Conservation (phyloP, 306 rosid species). For the Prinsepia uniflora region DNA sequence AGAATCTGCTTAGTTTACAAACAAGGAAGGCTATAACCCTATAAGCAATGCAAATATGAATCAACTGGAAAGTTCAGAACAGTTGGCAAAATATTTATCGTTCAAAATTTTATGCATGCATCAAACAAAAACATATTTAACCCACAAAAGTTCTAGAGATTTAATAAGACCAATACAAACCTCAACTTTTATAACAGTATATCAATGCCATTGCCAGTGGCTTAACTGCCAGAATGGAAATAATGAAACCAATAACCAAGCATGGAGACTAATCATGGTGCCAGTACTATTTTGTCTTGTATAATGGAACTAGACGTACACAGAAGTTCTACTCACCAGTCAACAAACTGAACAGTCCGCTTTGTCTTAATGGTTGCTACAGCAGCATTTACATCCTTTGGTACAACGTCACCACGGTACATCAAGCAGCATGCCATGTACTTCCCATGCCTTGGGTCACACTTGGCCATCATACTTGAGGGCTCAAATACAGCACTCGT, state of each 20-base stretch:
- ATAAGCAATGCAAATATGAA: no score
- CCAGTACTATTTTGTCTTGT: neutral
- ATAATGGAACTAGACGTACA: neutral
- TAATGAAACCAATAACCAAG: neutral
- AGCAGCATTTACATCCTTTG: conserved; percentile 66
- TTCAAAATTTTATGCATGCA: neutral
- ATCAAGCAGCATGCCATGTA: conserved; percentile 84
- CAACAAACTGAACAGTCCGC: conserved; percentile 69
- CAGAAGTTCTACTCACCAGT: conserved; percentile 42
- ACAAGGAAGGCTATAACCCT: neutral
- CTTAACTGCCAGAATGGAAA: neutral
- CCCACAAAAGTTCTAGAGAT: neutral
- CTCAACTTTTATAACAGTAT: neutral
- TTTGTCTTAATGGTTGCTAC: conserved; percentile 64
- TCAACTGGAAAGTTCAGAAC: no score
- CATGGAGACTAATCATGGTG: neutral
- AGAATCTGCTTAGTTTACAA: neutral
- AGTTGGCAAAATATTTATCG: no score
- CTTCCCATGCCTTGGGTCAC: conserved; percentile 79
- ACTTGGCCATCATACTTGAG: conserved; percentile 74
- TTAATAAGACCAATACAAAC: neutral
- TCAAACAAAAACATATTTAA: neutral
- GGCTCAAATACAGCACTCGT: conserved; percentile 72
- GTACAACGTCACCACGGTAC: conserved; percentile 76
- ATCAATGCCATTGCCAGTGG: neutral